Evolutionary conservation across 805 yeast genomes (phyloP).

Genomic region (Grigorovia humatica): DNA sequence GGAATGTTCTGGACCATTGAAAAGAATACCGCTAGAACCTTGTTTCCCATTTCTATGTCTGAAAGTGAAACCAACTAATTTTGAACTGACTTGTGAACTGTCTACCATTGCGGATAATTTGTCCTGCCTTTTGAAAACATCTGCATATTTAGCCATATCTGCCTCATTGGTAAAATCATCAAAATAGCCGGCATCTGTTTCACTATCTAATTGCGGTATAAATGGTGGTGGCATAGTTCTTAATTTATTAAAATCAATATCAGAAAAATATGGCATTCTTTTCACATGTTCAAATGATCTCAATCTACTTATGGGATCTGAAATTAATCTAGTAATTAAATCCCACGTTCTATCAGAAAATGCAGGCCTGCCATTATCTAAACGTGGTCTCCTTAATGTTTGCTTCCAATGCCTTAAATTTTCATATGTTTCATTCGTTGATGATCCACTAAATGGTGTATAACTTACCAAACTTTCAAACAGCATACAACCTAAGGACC

Average conservation of each 20-base stretch:
- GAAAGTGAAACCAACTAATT: slow-evolving; percentile 92
- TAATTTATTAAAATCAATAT: slow-evolving; percentile 66
- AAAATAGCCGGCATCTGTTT: slow-evolving; percentile 96
- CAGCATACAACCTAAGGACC: slow-evolving; percentile 97
- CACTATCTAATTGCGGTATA: slow-evolving; percentile 92
- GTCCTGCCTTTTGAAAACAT: slow-evolving; percentile 90
- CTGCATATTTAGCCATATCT: slow-evolving; percentile 96
- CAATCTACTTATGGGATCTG: slow-evolving; percentile 66
- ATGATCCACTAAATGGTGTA: slow-evolving; percentile 92
- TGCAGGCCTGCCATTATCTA: slow-evolving; percentile 82
- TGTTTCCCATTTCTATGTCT: slow-evolving; percentile 53
- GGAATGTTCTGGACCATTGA: slow-evolving; percentile 27
- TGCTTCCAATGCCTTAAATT: slow-evolving; percentile 90
- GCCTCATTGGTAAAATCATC: slow-evolving; percentile 95
- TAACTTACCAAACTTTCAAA: slow-evolving; percentile 94
- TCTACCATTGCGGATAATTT: slow-evolving; percentile 58
- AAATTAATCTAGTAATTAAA: slow-evolving; percentile 65
- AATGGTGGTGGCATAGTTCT: slow-evolving; percentile 80
- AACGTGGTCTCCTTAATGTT: slow-evolving; percentile 78
- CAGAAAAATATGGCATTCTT: slow-evolving; percentile 71
- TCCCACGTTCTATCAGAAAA: slow-evolving; percentile 97
- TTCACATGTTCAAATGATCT: slow-evolving; percentile 74
- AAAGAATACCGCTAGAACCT: slow-evolving; percentile 30
- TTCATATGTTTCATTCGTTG: slow-evolving; percentile 89
- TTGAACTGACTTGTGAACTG: slow-evolving; percentile 48